phyloP scores from a whole-genome alignment of 352 stramenopile species.

The Phytophthora meadii region DNA sequence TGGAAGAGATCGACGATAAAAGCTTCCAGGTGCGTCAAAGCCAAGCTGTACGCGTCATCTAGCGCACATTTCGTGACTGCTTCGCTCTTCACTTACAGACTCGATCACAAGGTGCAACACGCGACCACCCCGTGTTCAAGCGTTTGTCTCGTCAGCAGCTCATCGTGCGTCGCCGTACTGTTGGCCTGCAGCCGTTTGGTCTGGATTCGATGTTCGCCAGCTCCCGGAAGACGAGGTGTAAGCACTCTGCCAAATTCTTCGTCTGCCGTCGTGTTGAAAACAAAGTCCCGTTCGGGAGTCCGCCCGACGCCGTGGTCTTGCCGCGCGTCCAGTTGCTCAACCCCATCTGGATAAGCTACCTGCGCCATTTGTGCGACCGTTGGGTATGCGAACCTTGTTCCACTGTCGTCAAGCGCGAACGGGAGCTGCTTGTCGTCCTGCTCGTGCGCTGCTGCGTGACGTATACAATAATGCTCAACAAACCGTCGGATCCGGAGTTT shows the following conservation, averaged over 20 bases:
- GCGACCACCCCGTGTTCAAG: conserved; percentile 67
- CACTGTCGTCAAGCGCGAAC: conserved; percentile 60
- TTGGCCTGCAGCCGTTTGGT: conserved; percentile 58
- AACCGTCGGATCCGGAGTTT: conserved; percentile 51
- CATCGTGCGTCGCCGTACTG: conserved; percentile 51
- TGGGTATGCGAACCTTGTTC: conserved; percentile 64
- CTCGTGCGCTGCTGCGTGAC: conserved; percentile 57
- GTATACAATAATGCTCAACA: conserved; percentile 59
- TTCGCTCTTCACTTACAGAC: conserved; percentile 40
- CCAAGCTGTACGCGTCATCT: conserved; percentile 44
- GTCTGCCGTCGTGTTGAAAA: too few species aligned
- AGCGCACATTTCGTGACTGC: conserved; percentile 48
- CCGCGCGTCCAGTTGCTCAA: conserved; percentile 54
- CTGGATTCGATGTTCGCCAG: conserved; percentile 26
- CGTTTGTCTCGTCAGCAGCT: conserved; percentile 59
- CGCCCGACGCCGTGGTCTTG: too few species aligned
- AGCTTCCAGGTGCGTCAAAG: neutral
- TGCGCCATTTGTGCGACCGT: conserved; percentile 60
- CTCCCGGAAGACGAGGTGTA: conserved; percentile 39
- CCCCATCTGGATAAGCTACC: conserved; percentile 49
- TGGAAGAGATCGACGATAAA: conserved; percentile 47
- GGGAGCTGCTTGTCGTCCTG: conserved; percentile 47
- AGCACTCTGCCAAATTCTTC: too few species aligned
- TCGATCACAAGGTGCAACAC: conserved; percentile 28
- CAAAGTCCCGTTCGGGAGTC: too few species aligned